These are phyloP conservation scores for Trametes gibbosa DNA, from an alignment of 768 basidiomycete species.

Conservation along the genomic window DNA sequence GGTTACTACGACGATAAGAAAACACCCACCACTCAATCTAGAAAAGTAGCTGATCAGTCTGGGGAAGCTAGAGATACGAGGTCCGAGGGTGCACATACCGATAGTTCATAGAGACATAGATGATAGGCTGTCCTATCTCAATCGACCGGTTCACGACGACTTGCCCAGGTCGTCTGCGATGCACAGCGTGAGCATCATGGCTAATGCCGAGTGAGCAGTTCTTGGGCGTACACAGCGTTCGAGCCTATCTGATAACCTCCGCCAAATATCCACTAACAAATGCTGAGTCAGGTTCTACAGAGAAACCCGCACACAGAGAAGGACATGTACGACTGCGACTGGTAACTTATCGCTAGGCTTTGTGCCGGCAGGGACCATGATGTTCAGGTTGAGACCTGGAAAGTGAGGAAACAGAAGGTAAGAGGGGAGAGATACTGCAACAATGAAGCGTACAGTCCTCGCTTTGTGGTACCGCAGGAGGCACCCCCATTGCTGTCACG, in stretches of 20 bases:
- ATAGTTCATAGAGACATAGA: conserved; percentile 33
- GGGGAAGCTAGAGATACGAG: background rate
- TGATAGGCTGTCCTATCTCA: conserved; percentile 38
- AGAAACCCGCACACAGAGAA: too few species aligned
- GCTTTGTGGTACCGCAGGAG: conserved; percentile 10
- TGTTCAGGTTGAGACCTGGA: conserved; percentile 51
- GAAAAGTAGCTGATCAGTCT: background rate
- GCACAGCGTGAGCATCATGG: background rate
- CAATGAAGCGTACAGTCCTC: conserved; percentile 4
- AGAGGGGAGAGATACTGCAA: background rate
- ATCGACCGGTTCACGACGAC: conserved; percentile 44
- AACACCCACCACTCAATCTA: background rate
- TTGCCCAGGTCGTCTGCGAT: conserved; percentile 26
- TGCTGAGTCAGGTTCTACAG: too few species aligned
- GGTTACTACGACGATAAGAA: too few species aligned
- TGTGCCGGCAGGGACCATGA: conserved; percentile 43
- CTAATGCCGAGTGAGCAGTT: too few species aligned
- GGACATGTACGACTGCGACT: conserved; percentile 46
- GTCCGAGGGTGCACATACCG: conserved; percentile 28
- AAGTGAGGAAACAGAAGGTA: background rate
- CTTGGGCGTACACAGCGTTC: background rate
- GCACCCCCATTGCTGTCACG: conserved; percentile 21
- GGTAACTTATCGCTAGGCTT: conserved; percentile 45
- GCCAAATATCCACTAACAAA: background rate
- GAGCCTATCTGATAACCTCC: background rate